Conservation (phyloP, 331 rosid species). For the Malus hybrid region DNA sequence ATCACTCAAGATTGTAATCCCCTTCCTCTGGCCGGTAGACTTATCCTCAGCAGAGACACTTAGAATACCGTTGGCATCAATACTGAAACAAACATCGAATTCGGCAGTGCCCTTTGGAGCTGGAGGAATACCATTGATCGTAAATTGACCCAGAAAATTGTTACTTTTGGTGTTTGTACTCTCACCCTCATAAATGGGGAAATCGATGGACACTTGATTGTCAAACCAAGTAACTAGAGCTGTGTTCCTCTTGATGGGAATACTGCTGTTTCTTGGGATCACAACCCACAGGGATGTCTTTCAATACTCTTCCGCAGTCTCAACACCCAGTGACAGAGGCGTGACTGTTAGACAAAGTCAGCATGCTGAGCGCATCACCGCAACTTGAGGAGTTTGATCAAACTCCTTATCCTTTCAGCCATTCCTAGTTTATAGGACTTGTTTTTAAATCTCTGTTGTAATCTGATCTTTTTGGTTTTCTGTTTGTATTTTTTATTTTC, state of each 20-base stretch:
- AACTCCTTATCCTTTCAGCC: too few species aligned
- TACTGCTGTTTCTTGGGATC: neutral
- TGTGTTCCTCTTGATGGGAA: constrained; percentile 23
- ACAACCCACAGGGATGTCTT: neutral
- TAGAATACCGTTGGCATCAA: neutral
- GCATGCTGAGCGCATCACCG: too few species aligned
- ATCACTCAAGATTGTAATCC: neutral
- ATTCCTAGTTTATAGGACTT: too few species aligned
- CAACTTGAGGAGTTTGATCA: too few species aligned
- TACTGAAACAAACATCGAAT: neutral
- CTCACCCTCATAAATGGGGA: neutral
- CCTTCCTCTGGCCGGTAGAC: neutral
- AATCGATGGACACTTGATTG: neutral
- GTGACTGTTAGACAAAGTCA: neutral
- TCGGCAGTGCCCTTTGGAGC: neutral
- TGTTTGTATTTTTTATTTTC: too few species aligned
- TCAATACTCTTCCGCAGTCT: accelerated
- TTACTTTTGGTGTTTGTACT: neutral
- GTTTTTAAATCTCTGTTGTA: too few species aligned
- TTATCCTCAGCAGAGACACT: too few species aligned
- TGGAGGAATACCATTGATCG: neutral
- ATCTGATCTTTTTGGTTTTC: too few species aligned
- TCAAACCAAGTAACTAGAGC: neutral
- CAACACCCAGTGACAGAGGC: neutral
- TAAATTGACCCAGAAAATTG: neutral